Base-by-base conservation (phyloP, 2,329 filamentous ascomycete genomes). In the Cytospora schulzeri region DNA sequence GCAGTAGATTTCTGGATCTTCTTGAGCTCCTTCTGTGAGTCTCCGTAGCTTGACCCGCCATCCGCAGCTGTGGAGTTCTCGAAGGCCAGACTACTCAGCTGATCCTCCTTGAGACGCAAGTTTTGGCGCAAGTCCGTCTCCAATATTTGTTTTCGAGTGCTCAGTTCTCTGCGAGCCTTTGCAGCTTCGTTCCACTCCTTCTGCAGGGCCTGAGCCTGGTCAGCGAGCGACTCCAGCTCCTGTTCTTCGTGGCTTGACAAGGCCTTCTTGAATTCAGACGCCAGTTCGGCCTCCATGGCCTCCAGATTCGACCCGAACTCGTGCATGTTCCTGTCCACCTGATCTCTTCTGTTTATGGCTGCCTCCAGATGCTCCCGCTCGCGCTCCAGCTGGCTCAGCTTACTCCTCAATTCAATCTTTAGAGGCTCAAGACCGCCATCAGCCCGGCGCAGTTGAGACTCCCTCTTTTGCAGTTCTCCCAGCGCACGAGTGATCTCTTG, bases 41-140 rank as follows among this genome's bases (percentile, higher is more conserved):
- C 92, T 69, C 90, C 91, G 63, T 97, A 80, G 69, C 85, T 89
- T 26, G 86, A 85, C 52, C 82, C 83, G 57, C 87, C 87, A 51
- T 87, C 87, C 48, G 84, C 83, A 31, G 81, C 77, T 62, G 78
- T 68, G 1, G 70, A 68, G 60, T 81, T 83, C 69, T 96, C 92
- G 66, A 91, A 85, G 19, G 90, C 91, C 71, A 90, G 86, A 67
- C 87, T 86, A 68, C 90, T 90, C 61, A 99, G 85, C 75, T 97
- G 91, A 70, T 97, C 93, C 35, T 98, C 85, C 69, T 91, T 91
- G 70, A 93, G 90, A 71, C 90, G 88, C 52, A 99, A 82, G 71
- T 97, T 96, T 72, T 96, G 91, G n/a, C 90, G 88, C 56, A 99
- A 80, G 72, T 96, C 92, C 38, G 91, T 87, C 75, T 99, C 94